phyloP scores from a whole-genome alignment of 306 rosid genomes.

The Castanea mollissima region DNA sequence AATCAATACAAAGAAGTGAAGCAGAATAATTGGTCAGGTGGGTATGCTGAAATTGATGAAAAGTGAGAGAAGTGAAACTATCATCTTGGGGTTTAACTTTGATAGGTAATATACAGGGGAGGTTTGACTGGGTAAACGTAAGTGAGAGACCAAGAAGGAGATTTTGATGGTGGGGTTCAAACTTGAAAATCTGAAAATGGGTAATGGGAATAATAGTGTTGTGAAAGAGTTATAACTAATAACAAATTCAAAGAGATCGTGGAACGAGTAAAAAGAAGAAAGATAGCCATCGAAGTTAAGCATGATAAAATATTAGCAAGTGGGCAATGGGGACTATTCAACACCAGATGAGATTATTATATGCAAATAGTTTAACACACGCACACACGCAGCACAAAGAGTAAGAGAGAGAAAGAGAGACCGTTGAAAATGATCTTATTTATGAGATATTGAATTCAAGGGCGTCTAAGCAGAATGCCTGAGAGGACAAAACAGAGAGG shows the following conservation, averaged over 20 bases:
- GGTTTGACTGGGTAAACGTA: constrained; percentile 23
- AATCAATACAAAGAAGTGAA: not conserved
- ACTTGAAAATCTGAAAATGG: not conserved
- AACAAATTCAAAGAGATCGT: not conserved
- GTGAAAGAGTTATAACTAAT: not conserved
- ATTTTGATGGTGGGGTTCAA: not conserved
- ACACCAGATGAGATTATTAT: not conserved
- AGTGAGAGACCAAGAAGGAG: not conserved
- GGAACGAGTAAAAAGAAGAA: not conserved
- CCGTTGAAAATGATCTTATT: not conserved
- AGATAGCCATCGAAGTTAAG: not conserved
- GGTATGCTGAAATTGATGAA: not conserved
- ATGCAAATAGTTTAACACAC: no score
- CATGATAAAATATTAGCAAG: not conserved
- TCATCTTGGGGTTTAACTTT: not conserved
- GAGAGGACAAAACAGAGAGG: not conserved
- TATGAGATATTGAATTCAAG: not conserved
- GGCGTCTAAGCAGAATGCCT: not conserved
- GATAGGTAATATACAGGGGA: not conserved
- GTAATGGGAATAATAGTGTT: not conserved
- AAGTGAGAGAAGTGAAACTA: not conserved
- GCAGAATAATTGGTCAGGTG: not conserved
- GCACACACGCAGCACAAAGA: no score
- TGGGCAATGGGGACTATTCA: not conserved
- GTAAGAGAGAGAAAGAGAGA: not conserved